phyloP scores from a whole-genome alignment of 208 protist genomes.

The Trypanosomatidae sp. region DNA sequence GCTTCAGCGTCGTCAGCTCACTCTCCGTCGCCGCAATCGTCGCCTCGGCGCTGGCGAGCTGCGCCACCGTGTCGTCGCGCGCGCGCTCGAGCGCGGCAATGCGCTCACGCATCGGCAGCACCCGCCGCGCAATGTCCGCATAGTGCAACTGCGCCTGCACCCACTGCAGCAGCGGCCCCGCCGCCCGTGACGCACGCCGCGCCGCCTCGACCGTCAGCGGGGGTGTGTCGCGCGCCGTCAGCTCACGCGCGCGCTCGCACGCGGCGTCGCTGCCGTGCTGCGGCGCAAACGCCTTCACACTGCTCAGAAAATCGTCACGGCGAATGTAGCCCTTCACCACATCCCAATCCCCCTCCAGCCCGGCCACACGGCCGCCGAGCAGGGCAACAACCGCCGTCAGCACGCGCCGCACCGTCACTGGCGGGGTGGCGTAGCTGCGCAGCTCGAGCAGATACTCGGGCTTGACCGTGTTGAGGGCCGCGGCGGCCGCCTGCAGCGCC shows the following conservation, averaged over 20 bases:
- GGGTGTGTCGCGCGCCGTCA: conserved; percentile 86
- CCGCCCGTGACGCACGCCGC: conserved; percentile 92
- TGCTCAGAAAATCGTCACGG: conserved; percentile 90
- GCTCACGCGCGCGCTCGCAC: conserved; percentile 33
- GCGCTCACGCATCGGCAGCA: conserved; percentile 91
- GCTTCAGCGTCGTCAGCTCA: conserved; percentile 80
- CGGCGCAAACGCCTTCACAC: conserved; percentile 93
- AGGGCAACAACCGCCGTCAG: conserved; percentile 86
- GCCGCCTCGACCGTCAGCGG: conserved; percentile 92
- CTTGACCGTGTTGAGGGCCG: conserved; percentile 94
- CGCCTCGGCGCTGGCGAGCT: conserved; percentile 38
- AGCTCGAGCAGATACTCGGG: conserved; percentile 95
- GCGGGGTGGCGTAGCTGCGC: conserved; percentile 93
- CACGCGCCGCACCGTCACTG: conserved; percentile 90
- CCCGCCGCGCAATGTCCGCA: conserved; percentile 82
- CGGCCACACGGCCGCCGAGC: conserved; percentile 57
- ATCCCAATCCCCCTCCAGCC: conserved; percentile 82
- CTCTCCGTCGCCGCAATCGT: conserved; percentile 84
- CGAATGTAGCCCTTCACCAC: conserved; percentile 88
- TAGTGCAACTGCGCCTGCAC: conserved; percentile 92
- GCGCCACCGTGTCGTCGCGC: conserved; percentile 34
- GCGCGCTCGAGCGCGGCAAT: conserved; percentile 80
- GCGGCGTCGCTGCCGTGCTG: conserved; percentile 60
- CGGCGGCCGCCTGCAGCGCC: conserved; percentile 93
- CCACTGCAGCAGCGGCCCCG: conserved; percentile 96